These are phyloP conservation scores for Pinus albicaulis DNA, from an alignment of 75 land plant genomes.

Conservation along the genomic window DNA sequence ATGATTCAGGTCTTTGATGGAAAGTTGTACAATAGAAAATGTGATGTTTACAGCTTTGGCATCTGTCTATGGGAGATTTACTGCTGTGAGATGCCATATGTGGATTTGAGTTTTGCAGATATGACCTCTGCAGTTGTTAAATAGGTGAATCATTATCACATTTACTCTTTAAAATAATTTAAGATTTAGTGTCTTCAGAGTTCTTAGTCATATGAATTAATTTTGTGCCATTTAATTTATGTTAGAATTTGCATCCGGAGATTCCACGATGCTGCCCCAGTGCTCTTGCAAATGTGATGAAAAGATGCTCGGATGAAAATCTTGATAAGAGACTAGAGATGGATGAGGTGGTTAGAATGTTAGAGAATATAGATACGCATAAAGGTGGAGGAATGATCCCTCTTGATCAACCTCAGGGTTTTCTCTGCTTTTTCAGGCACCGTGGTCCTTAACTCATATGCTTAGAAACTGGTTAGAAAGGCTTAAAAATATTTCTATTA, in stretches of 20 bases:
- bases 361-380: slow-evolving; percentile 86
- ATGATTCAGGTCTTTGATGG: slow-evolving; percentile 94
- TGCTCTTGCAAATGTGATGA: slow-evolving; percentile 88
- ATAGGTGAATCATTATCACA: slow-evolving; percentile 40
- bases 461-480: no score
- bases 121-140: slow-evolving; percentile 94
- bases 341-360: slow-evolving; percentile 82
- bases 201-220: not conserved
- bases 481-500: no score
- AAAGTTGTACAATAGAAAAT: slow-evolving; percentile 90
- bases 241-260: slow-evolving; percentile 87
- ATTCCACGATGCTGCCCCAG: slow-evolving; percentile 94
- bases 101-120: slow-evolving; percentile 89
- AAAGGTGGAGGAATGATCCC: slow-evolving; percentile 98
- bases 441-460: no score
- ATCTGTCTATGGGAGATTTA: slow-evolving; percentile 97
- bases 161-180: not conserved
- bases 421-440: slow-evolving; percentile 65
- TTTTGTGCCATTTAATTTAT: not conserved
- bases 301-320: slow-evolving; percentile 93
- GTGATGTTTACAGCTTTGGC: slow-evolving; percentile 98
- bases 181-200: not conserved
- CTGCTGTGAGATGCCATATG: slow-evolving; percentile 99
- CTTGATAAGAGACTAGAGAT: slow-evolving; percentile 92
- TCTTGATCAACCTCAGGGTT: slow-evolving; percentile 64